These are phyloP conservation scores for Metarhizium brunneum DNA, from an alignment of 2,329 filamentous ascomycete species.

Conservation along the genomic window DNA sequence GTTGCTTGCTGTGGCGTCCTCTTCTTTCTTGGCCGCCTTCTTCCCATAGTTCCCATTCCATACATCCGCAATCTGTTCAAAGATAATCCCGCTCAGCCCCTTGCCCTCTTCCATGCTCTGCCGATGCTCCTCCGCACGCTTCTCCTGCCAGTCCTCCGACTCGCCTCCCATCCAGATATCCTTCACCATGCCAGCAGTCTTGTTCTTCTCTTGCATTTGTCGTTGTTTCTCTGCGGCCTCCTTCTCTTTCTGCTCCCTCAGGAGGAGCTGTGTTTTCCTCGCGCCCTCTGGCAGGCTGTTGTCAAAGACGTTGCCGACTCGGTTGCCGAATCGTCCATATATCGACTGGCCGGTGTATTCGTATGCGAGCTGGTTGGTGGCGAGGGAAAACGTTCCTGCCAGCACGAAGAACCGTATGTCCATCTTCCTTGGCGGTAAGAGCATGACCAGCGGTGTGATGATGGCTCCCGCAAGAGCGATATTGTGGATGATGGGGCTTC, in stretches of 20 bases:
- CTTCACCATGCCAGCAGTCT: slow-evolving; percentile 26
- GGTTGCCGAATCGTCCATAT: slow-evolving; percentile 34
- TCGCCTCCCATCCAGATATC: slow-evolving; percentile 52
- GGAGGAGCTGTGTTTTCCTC: slow-evolving; percentile 33
- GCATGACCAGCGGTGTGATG: slow-evolving; percentile 36
- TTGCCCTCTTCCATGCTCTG: slow-evolving; percentile 46
- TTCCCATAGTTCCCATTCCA: slow-evolving; percentile 29
- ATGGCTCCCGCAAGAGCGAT: slow-evolving; percentile 38
- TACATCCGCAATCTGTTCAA: slow-evolving; percentile 48
- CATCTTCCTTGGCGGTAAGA: slow-evolving; percentile 41
- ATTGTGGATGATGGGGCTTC: slow-evolving; percentile 33
- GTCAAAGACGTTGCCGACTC: slow-evolving; percentile 35
- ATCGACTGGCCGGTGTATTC: slow-evolving; percentile 49
- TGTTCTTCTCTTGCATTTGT: slow-evolving; percentile 20
- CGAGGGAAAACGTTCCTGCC: slow-evolving; percentile 38
- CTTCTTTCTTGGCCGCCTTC: slow-evolving; percentile 17
- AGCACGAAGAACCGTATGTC: slow-evolving; percentile 43
- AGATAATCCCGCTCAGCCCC: slow-evolving; percentile 46
- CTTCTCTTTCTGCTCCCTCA: slow-evolving; percentile 36
- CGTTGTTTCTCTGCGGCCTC: slow-evolving; percentile 21
- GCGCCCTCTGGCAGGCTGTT: slow-evolving; percentile 49
- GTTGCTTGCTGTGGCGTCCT: slow-evolving; percentile 6
- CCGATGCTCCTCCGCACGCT: slow-evolving; percentile 40
- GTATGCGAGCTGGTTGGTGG: slow-evolving; percentile 45
- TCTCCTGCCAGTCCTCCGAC: slow-evolving; percentile 42